phyloP scores from a whole-genome alignment of 495 filamentous ascomycete species.

The Cryomyces minteri region DNA sequence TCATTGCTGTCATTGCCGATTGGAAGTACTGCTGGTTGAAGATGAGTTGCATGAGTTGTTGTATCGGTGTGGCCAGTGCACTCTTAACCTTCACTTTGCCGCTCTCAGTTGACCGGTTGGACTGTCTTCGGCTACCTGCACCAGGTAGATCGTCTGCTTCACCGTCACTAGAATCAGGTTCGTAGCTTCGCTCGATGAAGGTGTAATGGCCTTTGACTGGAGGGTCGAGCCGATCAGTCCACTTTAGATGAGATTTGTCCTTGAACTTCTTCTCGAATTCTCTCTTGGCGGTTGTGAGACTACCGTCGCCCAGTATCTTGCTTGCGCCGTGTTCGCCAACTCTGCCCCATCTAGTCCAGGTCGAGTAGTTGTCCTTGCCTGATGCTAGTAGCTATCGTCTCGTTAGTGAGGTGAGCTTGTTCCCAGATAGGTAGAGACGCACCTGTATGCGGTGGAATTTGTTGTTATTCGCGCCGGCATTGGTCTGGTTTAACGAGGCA shows the following conservation, averaged over 20 bases:
- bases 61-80: conserved; percentile 35
- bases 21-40: conserved; percentile 58
- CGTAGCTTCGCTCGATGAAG: conserved; percentile 54
- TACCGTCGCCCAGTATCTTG: conserved; percentile 24
- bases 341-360: conserved; percentile 62
- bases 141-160: conserved; percentile 7
- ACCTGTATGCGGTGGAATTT: conserved; percentile 48
- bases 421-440: neutral
- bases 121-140: neutral
- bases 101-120: conserved; percentile 5
- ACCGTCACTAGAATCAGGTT: conserved; percentile 23
- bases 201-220: conserved; percentile 54
- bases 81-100: conserved; percentile 23
- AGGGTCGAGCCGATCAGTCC: conserved; percentile 38
- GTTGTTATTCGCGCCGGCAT: conserved; percentile 21
- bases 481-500: conserved; percentile 41
- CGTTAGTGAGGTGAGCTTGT: neutral
- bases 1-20: conserved; percentile 44
- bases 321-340: conserved; percentile 55
- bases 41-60: conserved; percentile 57
- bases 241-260: conserved; percentile 51
- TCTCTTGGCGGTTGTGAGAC: conserved; percentile 26
- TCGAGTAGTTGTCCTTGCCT: conserved; percentile 20
- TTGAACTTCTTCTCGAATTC: conserved; percentile 61
- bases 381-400: conserved; percentile 12